phyloP scores from a whole-genome alignment of 116 monocot species.

The Papilionanthe hybrid region DNA sequence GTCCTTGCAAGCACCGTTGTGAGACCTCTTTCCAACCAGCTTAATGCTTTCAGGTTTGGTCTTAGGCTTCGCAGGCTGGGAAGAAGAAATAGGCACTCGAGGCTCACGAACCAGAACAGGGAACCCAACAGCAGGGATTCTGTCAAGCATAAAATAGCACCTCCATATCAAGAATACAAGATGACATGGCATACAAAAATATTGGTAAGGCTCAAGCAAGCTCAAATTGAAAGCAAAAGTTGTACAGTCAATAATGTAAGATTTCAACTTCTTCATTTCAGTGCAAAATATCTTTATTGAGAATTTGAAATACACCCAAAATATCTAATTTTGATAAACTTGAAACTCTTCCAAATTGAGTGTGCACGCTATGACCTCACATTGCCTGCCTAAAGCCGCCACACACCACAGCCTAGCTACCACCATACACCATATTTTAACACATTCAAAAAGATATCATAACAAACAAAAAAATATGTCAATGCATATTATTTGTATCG shows the following conservation, averaged over 20 bases:
- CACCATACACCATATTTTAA: too few species aligned
- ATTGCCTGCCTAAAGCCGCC: too few species aligned
- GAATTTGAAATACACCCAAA: neutral
- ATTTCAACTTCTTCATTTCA: neutral
- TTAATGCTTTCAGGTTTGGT: constrained; percentile 23
- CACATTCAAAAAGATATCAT: too few species aligned
- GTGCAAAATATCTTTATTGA: neutral
- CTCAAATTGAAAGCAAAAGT: neutral
- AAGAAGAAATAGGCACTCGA: constrained; percentile 49
- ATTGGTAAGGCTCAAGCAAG: neutral
- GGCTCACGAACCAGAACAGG: constrained; percentile 91
- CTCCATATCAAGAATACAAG: neutral
- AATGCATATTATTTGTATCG: too few species aligned
- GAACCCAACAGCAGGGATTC: constrained; percentile 99
- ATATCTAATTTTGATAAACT: neutral
- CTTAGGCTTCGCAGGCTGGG: constrained; percentile 28
- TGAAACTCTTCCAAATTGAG: too few species aligned
- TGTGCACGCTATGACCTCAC: too few species aligned
- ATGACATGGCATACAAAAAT: neutral
- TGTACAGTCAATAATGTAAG: neutral
- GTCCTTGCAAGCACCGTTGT: constrained; percentile 10
- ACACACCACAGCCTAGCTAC: too few species aligned
- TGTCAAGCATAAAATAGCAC: constrained; percentile 15
- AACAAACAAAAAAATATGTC: too few species aligned
- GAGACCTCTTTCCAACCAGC: constrained; percentile 40